Base-by-base conservation (phyloP, 1,284 basidiomycete species). In the Apiotrichum veenhuisii region DNA sequence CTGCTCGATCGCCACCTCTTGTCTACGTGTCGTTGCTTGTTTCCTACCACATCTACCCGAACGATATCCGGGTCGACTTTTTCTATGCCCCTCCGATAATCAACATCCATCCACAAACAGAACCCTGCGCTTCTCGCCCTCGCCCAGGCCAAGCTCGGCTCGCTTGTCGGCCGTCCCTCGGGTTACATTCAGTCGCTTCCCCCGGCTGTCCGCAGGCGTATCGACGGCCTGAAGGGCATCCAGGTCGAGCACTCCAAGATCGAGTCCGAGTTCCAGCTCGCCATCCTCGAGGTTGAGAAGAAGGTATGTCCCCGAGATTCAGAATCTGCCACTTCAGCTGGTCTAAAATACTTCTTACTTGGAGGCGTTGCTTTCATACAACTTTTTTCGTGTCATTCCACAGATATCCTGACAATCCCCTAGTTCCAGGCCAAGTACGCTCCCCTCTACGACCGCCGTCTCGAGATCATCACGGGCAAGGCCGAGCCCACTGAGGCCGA, bases 261-360 rank as follows among this genome's bases (percentile, higher is more conserved):
- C 56, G 91, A 97, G 78, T 88, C 89, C 71, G 85, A 94, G 81
- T 96, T 95, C 84, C 97, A 98, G 80, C 85, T 87, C 72, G 95
- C 98, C 79, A 91, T 93, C 71, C 83, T 97, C 57, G 92, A 95
- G 78, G 84, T 98, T 57, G 94, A 98, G 82, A 93, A 94, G 82
- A 96, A 96, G 82, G 90, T 90, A 65, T 11, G 40, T n/a, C n/a
- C n/a, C n/a, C n/a, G n/a, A n/a, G n/a, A n/a, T n/a, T n/a, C n/a
- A n/a, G n/a, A n/a, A n/a, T n/a, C n/a, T n/a, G n/a, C n/a, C n/a
- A n/a, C n/a, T n/a, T n/a, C n/a, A n/a, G n/a, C n/a, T n/a, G n/a
- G n/a, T n/a, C n/a, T n/a, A n/a, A n/a, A n/a, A n/a, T n/a, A n/a
- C n/a, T n/a, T n/a, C n/a, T n/a, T n/a, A n/a, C n/a, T n/a, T n/a